Evolutionary conservation across 305 asterid species (phyloP).

Genomic region (Fraxinus ornus): DNA sequence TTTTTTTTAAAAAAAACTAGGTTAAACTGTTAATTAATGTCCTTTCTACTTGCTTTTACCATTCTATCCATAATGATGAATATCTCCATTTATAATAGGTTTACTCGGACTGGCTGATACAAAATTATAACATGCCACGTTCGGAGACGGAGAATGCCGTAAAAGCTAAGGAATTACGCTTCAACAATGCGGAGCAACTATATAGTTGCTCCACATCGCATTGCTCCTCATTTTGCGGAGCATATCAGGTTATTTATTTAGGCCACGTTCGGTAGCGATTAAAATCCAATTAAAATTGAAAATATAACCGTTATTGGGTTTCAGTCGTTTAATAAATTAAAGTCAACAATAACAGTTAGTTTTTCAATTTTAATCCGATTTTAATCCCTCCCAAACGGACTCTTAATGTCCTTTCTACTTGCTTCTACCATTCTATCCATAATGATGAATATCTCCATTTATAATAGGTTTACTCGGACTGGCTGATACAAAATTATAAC

Average conservation of each 20-base stretch:
- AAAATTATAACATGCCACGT: too few relatives aligned
- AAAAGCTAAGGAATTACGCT: not conserved
- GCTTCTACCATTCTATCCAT: conserved; percentile 17
- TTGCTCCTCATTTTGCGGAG: too few relatives aligned
- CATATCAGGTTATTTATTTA: too few relatives aligned
- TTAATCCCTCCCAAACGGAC: too few relatives aligned
- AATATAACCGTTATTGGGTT: too few relatives aligned
- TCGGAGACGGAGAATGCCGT: not conserved
- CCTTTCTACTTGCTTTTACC: conserved; percentile 5
- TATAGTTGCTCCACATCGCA: too few relatives aligned
- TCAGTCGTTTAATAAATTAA: too few relatives aligned
- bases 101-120: not conserved
- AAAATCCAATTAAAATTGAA: too few relatives aligned
- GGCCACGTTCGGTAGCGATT: too few relatives aligned
- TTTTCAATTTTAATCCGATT: too few relatives aligned
- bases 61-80: conserved; percentile 2
- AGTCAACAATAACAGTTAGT: too few relatives aligned
- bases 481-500: not conserved
- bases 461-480: not conserved
- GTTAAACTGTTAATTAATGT: not conserved
- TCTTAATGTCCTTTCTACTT: not conserved
- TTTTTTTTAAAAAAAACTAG: not conserved
- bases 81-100: not conserved
- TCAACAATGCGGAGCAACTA: too few relatives aligned
- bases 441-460: not conserved